Evolutionary conservation across 2,329 filamentous ascomycete genomes (phyloP).

Genomic region (Zasmidium cellare): DNA sequence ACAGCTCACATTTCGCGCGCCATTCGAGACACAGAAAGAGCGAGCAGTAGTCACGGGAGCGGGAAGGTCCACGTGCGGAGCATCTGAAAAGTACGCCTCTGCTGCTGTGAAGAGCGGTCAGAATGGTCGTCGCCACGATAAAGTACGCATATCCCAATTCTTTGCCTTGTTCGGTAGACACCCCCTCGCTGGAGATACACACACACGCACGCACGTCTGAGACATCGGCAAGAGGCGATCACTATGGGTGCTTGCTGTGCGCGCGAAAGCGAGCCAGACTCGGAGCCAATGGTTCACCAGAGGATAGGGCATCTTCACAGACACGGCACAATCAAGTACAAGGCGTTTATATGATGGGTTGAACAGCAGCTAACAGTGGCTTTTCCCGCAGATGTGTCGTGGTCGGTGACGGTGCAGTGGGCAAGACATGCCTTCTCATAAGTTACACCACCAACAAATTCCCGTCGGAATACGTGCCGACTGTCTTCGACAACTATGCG

Average conservation of each 20-base stretch:
- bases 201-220: conserved; percentile 1
- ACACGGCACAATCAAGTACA: conserved; percentile 3
- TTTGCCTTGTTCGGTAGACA: not conserved
- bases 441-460: conserved; percentile 99
- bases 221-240: not conserved
- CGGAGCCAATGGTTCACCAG: not conserved
- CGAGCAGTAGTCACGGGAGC: conserved; percentile 3
- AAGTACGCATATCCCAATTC: conserved; percentile 25
- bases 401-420: conserved; percentile 97
- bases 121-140: conserved; percentile 36
- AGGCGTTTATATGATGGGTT: conserved; percentile 1
- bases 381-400: conserved; percentile 80
- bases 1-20: not conserved
- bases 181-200: conserved; percentile 1
- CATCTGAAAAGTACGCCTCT: not conserved
- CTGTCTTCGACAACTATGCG: conserved; percentile 99
- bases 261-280: not conserved
- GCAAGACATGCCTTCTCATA: conserved; percentile 98
- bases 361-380: conserved; percentile 14
- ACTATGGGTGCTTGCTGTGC: not conserved
- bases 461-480: conserved; percentile 98
- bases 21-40: not conserved
- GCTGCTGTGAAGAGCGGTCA: conserved; percentile 11
- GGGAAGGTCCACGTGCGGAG: not conserved
- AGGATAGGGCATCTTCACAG: not conserved